Percentiles rank a stretch among this genome's conserved stretches.
These are phyloP conservation scores for Annulohypoxylon moriforme DNA, from an alignment of 495 filamentous ascomycete species.

Conservation along the genomic window DNA sequence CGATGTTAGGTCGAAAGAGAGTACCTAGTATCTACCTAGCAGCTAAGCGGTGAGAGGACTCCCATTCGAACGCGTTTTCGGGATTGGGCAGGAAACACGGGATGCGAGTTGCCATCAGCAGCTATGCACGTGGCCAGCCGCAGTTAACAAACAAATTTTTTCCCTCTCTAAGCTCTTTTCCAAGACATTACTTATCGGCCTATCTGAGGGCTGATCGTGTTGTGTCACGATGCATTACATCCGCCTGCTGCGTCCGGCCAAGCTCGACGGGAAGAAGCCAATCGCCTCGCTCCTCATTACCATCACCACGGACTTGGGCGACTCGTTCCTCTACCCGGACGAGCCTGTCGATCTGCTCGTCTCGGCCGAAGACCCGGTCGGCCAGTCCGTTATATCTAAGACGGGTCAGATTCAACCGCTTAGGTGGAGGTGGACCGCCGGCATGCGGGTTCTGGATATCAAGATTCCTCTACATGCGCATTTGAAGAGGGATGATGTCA, in stretches of 20 bases:
- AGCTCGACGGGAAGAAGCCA: conserved; percentile 54
- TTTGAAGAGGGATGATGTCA: conserved; percentile 29
- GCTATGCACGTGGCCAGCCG: conserved; percentile 18
- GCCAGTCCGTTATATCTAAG: conserved; percentile 50
- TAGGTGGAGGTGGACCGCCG: conserved; percentile 56
- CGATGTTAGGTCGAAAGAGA: conserved; percentile 9
- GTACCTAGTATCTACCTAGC: too few relatives aligned
- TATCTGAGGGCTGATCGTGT: background rate
- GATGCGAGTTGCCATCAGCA: conserved; percentile 21
- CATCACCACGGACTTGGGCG: conserved; percentile 91
- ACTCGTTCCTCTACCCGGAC: conserved; percentile 79
- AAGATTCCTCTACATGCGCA: conserved; percentile 47
- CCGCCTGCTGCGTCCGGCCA: conserved; percentile 76
- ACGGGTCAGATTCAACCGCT: conserved; percentile 14
- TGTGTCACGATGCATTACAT: conserved; percentile 73
- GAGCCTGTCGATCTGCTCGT: conserved; percentile 66
- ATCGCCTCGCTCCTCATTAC: conserved; percentile 67
- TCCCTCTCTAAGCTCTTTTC: background rate
- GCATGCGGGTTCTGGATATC: conserved; percentile 57
- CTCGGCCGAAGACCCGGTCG: conserved; percentile 61
- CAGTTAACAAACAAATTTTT: background rate
- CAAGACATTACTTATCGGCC: background rate
- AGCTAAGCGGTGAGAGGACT: conserved; percentile 25
- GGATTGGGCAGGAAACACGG: conserved; percentile 24
- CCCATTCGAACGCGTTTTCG: conserved; percentile 6